Percentiles rank a stretch among this genome's conserved stretches.
phyloP scores from a whole-genome alignment of 139 green algal species.

The Haematococcus lacustris region DNA sequence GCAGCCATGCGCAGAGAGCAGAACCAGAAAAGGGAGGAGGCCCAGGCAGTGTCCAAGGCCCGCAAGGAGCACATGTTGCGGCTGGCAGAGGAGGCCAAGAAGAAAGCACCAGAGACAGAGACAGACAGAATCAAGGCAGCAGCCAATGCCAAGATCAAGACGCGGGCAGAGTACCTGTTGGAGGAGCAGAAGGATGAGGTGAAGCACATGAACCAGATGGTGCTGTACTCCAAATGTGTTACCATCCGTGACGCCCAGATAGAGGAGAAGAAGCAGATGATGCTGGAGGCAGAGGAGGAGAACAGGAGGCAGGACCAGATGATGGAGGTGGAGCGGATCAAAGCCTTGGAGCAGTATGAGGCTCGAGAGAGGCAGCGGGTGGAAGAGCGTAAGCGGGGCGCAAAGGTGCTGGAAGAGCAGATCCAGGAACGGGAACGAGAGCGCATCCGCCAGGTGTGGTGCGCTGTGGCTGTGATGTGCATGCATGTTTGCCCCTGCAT shows the following conservation, averaged over 20 bases:
- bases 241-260: conserved; percentile 78
- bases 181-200: conserved; percentile 75
- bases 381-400: conserved; percentile 54
- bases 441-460: conserved; percentile 26
- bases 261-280: conserved; percentile 70
- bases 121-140: conserved; percentile 45
- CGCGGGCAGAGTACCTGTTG: conserved; percentile 39
- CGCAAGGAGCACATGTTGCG: conserved; percentile 68
- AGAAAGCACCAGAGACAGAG: conserved; percentile 52
- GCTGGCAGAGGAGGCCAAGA: conserved; percentile 60
- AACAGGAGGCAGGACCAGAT: conserved; percentile 49
- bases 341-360: conserved; percentile 54
- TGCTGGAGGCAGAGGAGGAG: conserved; percentile 46
- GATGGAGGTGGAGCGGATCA: conserved; percentile 81
- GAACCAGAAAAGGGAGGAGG: not conserved
- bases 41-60: conserved; percentile 31
- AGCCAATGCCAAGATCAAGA: conserved; percentile 9
- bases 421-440: conserved; percentile 57
- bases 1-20: not conserved
- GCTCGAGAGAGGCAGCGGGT: conserved; percentile 52
- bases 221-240: conserved; percentile 82
- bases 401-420: conserved; percentile 69
- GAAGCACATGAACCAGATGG: conserved; percentile 89
- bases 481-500: too few relatives aligned
- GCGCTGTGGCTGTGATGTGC: too few relatives aligned